Evolutionary conservation across 2,329 filamentous ascomycete genomes (phyloP), one percentile per base, ranked within the genome.

Genomic region (Botrytis deweyae): DNA sequence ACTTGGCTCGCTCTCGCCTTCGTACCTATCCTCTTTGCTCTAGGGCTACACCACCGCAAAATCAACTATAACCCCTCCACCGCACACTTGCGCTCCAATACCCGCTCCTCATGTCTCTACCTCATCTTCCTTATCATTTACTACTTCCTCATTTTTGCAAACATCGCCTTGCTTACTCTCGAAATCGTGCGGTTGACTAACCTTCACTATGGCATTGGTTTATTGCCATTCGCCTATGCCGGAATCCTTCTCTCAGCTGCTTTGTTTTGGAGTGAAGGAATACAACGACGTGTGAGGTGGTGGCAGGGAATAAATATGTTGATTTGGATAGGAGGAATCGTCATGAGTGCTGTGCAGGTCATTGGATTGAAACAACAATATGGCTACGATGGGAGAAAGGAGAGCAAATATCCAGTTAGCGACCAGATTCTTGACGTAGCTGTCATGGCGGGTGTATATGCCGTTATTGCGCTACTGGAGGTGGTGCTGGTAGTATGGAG

Each of bases 401-500:
- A 77, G 16, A 78, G 61, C 3, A 81, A 79, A 72, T 83, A 83
- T 66, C 81, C 81, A 2, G 64, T 80, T 3, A 75, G 75, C 20
- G 81, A 82, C 70, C 78, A 82, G 68, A 74, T 82, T 44, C 80
- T 76, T 38, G 81, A 83, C 76, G 77, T 81, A 2, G 78, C 76
- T 0, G 81, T 82, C 20, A 80, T 82, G 77, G 79, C 81, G 18
- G 81, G 81, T 0, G 77, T 83, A 3, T 82, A 81, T 76, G 77
- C 77, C 44, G 77, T 78, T 12, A 72, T 82, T 64, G 77, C 70
- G 20, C 63, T 78, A 2, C 61, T 82, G 72, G 81, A 82, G 73
- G 55, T 78, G 14, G 66, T 74, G 16, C 52, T 81, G 40, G 76
- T 74, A 1, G 61, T 77, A 44, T 78, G 75, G 78, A 78, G 74